phyloP scores from a whole-genome alignment of 2,329 filamentous ascomycete genomes.

The Thielaviopsis euricoi region DNA sequence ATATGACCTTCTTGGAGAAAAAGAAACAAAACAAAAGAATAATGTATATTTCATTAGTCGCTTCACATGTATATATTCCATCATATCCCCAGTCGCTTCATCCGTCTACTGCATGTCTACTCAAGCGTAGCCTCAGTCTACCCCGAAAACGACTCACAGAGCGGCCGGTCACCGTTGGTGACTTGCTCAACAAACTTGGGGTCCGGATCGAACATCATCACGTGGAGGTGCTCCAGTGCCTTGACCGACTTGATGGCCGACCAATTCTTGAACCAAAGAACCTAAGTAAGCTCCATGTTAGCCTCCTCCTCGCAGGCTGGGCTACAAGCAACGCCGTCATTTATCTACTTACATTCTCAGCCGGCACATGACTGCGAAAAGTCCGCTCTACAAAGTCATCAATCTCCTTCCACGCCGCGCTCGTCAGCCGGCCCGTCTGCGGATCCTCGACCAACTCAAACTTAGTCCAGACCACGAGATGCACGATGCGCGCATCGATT shows the following conservation, averaged over 20 bases:
- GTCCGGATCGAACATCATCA: conserved; percentile 73
- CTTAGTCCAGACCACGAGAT: conserved; percentile 88
- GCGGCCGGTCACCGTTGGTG: conserved; percentile 57
- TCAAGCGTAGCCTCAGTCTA: background rate
- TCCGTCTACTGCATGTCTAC: background rate
- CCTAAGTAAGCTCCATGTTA: conserved; percentile 16
- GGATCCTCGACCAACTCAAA: conserved; percentile 59
- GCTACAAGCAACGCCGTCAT: too few relatives aligned
- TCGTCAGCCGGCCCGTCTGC: conserved; percentile 48
- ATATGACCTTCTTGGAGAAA: background rate
- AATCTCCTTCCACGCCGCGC: conserved; percentile 44
- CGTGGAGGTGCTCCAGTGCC: conserved; percentile 83
- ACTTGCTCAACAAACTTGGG: conserved; percentile 49
- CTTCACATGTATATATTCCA: background rate
- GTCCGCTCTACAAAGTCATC: conserved; percentile 51
- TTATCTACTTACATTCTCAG: conserved; percentile 38
- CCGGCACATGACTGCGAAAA: conserved; percentile 40
- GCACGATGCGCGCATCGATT: conserved; percentile 58
- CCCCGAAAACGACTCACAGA: conserved; percentile 28
- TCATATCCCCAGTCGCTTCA: background rate
- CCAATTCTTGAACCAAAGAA: conserved; percentile 54
- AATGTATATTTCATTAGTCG: background rate
- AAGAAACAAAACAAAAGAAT: too few relatives aligned
- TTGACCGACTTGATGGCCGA: conserved; percentile 66
- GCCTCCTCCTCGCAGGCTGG: background rate